phyloP scores from a whole-genome alignment of 2,329 filamentous ascomycete species.

The Hymenoscyphus albidus region DNA sequence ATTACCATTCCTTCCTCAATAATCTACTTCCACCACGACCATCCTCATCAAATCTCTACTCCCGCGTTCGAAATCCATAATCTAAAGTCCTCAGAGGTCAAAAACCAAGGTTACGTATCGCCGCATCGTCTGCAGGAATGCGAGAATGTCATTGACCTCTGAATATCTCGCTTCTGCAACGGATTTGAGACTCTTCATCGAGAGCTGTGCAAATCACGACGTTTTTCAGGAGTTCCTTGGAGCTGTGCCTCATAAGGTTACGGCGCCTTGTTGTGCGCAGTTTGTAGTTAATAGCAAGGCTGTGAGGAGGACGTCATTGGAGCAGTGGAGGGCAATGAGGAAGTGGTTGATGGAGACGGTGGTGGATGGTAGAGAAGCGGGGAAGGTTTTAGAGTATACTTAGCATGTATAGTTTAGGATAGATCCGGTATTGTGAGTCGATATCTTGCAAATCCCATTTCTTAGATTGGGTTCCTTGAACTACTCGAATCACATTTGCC shows the following conservation, averaged over 20 bases:
- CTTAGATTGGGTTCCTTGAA: not conserved
- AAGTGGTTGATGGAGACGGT: conserved; percentile 55
- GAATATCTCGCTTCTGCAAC: conserved; percentile 49
- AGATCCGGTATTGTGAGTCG: conserved; percentile 40
- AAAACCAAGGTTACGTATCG: conserved; percentile 51
- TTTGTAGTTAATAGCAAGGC: conserved; percentile 55
- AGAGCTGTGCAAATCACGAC: conserved; percentile 41
- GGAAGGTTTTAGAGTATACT: conserved; percentile 58
- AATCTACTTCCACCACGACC: conserved; percentile 58
- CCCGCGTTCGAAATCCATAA: conserved; percentile 36
- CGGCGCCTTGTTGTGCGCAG: conserved; percentile 59
- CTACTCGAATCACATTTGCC: conserved; percentile 15
- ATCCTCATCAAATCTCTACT: conserved; percentile 40
- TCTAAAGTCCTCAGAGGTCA: conserved; percentile 38
- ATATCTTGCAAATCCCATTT: not conserved
- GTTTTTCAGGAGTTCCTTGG: conserved; percentile 41
- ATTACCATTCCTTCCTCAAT: conserved; percentile 58
- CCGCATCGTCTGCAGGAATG: conserved; percentile 48
- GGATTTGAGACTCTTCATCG: conserved; percentile 40
- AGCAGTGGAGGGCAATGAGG: conserved; percentile 53
- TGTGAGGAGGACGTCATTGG: conserved; percentile 43
- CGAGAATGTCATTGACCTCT: conserved; percentile 42
- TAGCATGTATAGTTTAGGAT: conserved; percentile 64
- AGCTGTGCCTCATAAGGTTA: conserved; percentile 37
- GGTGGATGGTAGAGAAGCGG: conserved; percentile 49